Percentiles rank a stretch among this genome's conserved stretches.
These are phyloP conservation scores for Pichia insulana DNA, from an alignment of 805 yeast species.

Conservation along the genomic window DNA sequence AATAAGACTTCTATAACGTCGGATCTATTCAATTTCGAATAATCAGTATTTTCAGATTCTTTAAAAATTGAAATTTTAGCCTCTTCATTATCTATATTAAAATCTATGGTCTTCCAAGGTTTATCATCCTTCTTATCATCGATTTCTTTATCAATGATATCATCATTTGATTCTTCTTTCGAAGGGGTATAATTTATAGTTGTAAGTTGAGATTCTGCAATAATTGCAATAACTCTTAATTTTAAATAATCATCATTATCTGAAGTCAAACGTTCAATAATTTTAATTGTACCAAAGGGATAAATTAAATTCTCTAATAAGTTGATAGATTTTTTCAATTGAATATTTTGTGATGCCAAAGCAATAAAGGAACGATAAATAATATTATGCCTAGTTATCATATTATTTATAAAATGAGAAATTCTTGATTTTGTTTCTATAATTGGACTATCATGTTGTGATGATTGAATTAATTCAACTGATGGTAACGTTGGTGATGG, in stretches of 20 bases:
- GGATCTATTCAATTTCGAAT: background rate
- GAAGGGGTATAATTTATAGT: background rate
- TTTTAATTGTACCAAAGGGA: slow-evolving; percentile 8
- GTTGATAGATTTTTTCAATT: background rate
- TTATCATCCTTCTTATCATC: background rate
- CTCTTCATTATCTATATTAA: slow-evolving; percentile 18
- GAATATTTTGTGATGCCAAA: slow-evolving; percentile 6
- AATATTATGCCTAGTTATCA: slow-evolving; percentile 11
- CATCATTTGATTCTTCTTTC: background rate
- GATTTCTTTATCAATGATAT: background rate
- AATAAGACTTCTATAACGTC: background rate
- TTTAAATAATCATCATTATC: slow-evolving; percentile 1
- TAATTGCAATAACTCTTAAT: slow-evolving; percentile 2
- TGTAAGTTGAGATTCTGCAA: slow-evolving; percentile 2
- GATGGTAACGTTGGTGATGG: slow-evolving; percentile 11
- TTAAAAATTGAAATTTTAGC: slow-evolving; percentile 27
- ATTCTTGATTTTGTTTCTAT: slow-evolving; percentile 6
- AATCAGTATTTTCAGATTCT: slow-evolving; percentile 13
- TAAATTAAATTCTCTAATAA: slow-evolving; percentile 7
- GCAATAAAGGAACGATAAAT: slow-evolving; percentile 7
- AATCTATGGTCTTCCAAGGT: slow-evolving; percentile 11
- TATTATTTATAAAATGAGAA: slow-evolving; percentile 12
- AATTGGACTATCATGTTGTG: background rate
- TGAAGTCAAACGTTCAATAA: background rate
- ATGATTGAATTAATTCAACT: background rate